phyloP scores from a whole-genome alignment of 371 early-diverging fungal genomes.

The Phascolomyces articulosus region DNA sequence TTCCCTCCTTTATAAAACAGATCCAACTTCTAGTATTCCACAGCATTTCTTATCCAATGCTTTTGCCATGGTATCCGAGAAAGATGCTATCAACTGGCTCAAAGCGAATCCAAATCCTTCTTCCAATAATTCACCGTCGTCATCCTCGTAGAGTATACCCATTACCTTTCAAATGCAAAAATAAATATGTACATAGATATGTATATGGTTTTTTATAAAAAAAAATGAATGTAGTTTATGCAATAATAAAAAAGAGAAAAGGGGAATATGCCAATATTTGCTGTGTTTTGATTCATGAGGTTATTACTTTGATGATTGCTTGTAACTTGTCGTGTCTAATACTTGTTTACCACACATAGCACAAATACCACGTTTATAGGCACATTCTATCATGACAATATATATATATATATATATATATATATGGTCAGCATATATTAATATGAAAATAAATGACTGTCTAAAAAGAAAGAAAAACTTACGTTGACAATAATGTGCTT shows the following conservation, averaged over 20 bases:
- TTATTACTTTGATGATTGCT: conserved; percentile 59
- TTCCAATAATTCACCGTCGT: background rate
- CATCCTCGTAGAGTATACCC: background rate
- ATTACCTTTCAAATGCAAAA: too few species aligned
- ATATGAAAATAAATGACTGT: too few species aligned
- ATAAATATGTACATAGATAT: too few species aligned
- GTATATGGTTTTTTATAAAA: too few species aligned
- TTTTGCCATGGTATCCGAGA: conserved; percentile 29
- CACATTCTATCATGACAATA: conserved; percentile 40
- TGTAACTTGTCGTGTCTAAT: conserved; percentile 65
- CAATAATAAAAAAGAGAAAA: too few species aligned
- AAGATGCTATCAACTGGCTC: conserved; percentile 45
- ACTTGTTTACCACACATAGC: conserved; percentile 81
- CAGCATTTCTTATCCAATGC: background rate
- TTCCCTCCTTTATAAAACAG: too few species aligned
- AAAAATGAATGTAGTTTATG: too few species aligned
- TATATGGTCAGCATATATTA: too few species aligned
- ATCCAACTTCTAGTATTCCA: background rate
- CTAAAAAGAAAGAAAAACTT: too few species aligned
- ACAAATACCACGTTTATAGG: conserved; percentile 78
- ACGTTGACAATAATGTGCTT: conserved; percentile 74
- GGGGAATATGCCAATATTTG: background rate
- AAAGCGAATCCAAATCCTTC: conserved; percentile 6
- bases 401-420: conserved; percentile 2
- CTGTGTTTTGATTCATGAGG: background rate